Base-by-base conservation (phyloP, 2,329 filamentous ascomycete species). In the Neopestalotiopsis clavispora region DNA sequence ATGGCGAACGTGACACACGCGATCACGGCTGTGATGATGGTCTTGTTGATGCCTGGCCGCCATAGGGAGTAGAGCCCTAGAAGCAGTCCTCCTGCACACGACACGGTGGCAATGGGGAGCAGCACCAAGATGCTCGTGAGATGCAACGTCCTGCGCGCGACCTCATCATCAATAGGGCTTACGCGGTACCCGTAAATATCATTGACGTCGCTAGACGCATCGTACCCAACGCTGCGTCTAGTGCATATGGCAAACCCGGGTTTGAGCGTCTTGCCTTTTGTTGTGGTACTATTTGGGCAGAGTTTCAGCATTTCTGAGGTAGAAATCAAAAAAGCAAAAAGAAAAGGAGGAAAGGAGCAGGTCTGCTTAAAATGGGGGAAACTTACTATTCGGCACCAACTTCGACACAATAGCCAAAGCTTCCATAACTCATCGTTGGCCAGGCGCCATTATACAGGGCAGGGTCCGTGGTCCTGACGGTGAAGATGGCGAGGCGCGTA, bases 61-160 rank as follows among this genome's bases (percentile, higher is more conserved):
- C 30, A 62, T 6, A 42, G 32, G 3, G 59, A 62, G n/a, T n/a
- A 62, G 14, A 62, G 59, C 32, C 32, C 30, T 14, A 62, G 59
- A 14, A 5, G 32, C 23, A 62, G 10, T 4, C 28, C 59, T 7
- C 32, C 17, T 4, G 59, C 59, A 14, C 32, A 38, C 30, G 59
- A 17, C 32, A 30, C 32, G 14, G 59, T 62, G 4, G 59, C 59
- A 17, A 62, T 2, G 32, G 59, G 59, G 12, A 62, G 14, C n/a
- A 62, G 34, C 59, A 62, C 59, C 12, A 62, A 10, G 32, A 62
- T n/a, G n/a, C 32, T 62, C 4, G 59, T 62, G 9, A 62, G 34
- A 17, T 13, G 32, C 17, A 32, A 34, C 1, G 32, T 34, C 2
- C 0, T 62, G 32, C 10, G 59, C 34, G 30, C 59, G 23, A 40